phyloP scores from a whole-genome alignment of 768 basidiomycete species.

The Agrocybe praecox region DNA sequence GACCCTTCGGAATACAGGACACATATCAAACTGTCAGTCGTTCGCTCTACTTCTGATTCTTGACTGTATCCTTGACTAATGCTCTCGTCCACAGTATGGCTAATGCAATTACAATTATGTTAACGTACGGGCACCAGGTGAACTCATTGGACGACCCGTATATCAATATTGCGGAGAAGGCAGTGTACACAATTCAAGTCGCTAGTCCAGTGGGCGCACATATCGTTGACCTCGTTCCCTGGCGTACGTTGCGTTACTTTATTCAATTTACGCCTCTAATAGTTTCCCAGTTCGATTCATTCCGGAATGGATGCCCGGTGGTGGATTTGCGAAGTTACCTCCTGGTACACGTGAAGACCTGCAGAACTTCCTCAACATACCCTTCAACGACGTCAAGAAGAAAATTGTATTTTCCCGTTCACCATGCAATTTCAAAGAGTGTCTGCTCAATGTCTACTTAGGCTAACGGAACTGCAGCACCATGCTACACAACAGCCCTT shows the following conservation, averaged over 20 bases:
- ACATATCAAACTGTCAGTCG: too few relatives aligned
- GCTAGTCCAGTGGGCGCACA: not conserved
- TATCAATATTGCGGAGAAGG: slow-evolving; percentile 29
- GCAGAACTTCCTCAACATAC: slow-evolving; percentile 7
- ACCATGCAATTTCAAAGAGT: too few relatives aligned
- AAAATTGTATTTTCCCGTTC: not conserved
- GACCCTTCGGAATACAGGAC: too few relatives aligned
- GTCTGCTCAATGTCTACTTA: too few relatives aligned
- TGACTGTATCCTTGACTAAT: too few relatives aligned
- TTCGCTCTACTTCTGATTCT: too few relatives aligned
- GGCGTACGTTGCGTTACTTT: too few relatives aligned
- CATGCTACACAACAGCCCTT: slow-evolving; percentile 11
- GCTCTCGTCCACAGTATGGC: too few relatives aligned
- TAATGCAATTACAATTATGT: slow-evolving; percentile 4
- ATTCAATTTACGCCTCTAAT: slow-evolving; percentile 6
- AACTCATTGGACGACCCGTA: slow-evolving; percentile 14
- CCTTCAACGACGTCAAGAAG: slow-evolving; percentile 8
- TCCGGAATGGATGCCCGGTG: slow-evolving; percentile 20
- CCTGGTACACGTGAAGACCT: slow-evolving; percentile 19
- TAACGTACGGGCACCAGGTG: slow-evolving; percentile 21
- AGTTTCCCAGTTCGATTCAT: slow-evolving; percentile 16
- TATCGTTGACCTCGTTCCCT: too few relatives aligned
- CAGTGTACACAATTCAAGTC: slow-evolving; percentile 21
- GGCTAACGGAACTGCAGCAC: slow-evolving; percentile 5
- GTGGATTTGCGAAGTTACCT: slow-evolving; percentile 1